Conservation (phyloP, 495 filamentous ascomycete genomes). For the Penicillium desertorum region DNA sequence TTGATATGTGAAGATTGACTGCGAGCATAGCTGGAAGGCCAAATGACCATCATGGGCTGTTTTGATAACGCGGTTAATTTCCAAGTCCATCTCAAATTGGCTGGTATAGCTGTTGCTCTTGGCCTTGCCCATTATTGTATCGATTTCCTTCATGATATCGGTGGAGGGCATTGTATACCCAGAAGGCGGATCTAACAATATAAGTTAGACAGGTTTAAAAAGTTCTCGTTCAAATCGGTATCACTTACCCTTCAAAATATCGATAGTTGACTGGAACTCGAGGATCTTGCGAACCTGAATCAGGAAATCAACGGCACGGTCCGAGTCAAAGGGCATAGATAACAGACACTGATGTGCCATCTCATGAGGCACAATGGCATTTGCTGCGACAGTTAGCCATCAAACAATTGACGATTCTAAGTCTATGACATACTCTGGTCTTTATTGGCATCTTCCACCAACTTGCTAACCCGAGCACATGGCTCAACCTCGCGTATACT, state of each 20-base stretch:
- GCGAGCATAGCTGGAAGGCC: constrained; percentile 28
- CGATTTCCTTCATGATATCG: constrained; percentile 50
- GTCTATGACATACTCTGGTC: constrained; percentile 17
- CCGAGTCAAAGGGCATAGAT: constrained; percentile 55
- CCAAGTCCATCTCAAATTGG: constrained; percentile 54
- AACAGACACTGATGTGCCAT: constrained; percentile 53
- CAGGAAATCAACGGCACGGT: constrained; percentile 51
- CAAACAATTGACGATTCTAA: background rate
- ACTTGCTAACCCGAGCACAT: constrained; percentile 27
- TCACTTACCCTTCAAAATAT: constrained; percentile 45
- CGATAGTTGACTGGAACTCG: constrained; percentile 57
- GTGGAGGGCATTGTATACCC: constrained; percentile 55
- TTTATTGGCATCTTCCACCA: constrained; percentile 22
- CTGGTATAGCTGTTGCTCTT: constrained; percentile 35
- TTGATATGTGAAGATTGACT: constrained; percentile 26
- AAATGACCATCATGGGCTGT: constrained; percentile 55
- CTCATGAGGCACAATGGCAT: constrained; percentile 20
- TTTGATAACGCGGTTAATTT: constrained; percentile 38
- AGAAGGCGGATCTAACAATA: constrained; percentile 43
- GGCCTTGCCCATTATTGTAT: constrained; percentile 43
- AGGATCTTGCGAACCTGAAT: constrained; percentile 55
- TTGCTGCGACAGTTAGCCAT: constrained; percentile 23
- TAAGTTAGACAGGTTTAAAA: constrained; percentile 7
- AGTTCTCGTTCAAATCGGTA: background rate
- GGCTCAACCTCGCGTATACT: constrained; percentile 24